phyloP scores from a whole-genome alignment of 192 early-diverging fungal species.

The Backusella macrospora region DNA sequence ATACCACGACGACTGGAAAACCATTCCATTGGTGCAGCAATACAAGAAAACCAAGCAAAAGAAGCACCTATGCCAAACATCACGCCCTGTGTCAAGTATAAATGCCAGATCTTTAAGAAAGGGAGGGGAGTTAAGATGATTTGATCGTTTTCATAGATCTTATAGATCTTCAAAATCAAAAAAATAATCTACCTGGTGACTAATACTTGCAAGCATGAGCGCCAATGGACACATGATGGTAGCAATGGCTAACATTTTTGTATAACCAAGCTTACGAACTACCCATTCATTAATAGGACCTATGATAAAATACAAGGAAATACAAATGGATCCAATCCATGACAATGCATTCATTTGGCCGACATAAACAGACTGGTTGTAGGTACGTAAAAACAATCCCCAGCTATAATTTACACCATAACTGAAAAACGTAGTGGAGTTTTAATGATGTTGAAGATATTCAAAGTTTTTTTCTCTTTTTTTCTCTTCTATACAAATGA shows the following conservation, averaged over 20 bases:
- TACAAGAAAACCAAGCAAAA: conserved; percentile 24
- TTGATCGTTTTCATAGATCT: conserved; percentile 33
- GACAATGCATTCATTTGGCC: conserved; percentile 46
- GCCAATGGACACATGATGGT: conserved; percentile 46
- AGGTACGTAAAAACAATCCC: conserved; percentile 51
- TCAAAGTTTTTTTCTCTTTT: neutral
- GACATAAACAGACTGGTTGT: conserved; percentile 42
- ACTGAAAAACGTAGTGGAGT: conserved; percentile 26
- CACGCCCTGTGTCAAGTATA: conserved; percentile 61
- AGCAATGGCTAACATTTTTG: conserved; percentile 50
- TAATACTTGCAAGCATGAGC: conserved; percentile 50
- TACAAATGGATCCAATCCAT: conserved; percentile 53
- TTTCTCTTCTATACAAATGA: neutral
- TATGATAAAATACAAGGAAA: conserved; percentile 45
- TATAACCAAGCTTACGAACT: conserved; percentile 52
- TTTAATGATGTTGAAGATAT: neutral
- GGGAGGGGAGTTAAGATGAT: neutral
- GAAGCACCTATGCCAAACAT: conserved; percentile 56
- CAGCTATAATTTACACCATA: conserved; percentile 54
- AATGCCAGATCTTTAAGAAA: conserved; percentile 59
- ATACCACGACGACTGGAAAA: conserved; percentile 60
- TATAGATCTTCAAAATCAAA: conserved; percentile 45
- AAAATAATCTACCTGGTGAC: conserved; percentile 1
- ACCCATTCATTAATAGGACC: conserved; percentile 42
- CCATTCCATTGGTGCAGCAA: conserved; percentile 55